These are phyloP conservation scores for Ophiostoma australiae DNA, from an alignment of 2,329 filamentous ascomycete genomes.

Conservation along the genomic window DNA sequence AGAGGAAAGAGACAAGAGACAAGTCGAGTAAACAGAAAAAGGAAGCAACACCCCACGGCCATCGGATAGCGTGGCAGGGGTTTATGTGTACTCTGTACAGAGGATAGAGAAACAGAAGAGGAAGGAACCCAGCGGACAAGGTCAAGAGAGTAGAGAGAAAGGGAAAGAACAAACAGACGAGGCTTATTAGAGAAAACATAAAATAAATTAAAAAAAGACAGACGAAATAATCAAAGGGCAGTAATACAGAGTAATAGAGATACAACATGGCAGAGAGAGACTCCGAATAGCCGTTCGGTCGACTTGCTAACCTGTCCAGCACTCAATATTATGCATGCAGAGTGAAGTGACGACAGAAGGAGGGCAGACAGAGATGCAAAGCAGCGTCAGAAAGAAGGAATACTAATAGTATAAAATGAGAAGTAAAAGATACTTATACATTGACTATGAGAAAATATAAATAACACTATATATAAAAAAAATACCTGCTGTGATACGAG, in stretches of 20 bases:
- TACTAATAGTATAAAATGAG: not conserved
- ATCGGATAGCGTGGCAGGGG: slow-evolving; percentile 9
- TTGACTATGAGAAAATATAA: not conserved
- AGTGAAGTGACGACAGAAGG: not conserved
- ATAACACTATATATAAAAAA: not conserved
- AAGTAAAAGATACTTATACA: not conserved
- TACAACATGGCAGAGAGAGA: not conserved
- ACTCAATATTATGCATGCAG: not conserved
- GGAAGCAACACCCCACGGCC: slow-evolving; percentile 1
- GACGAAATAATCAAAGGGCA: no score
- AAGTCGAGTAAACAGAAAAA: slow-evolving; percentile 7
- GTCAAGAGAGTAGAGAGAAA: not conserved
- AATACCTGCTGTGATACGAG: not conserved
- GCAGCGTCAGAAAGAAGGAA: not conserved
- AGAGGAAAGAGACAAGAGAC: not conserved
- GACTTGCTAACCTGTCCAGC: not conserved
- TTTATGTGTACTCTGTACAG: not conserved
- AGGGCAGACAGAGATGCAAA: not conserved
- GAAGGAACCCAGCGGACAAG: no score
- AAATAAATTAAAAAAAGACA: not conserved
- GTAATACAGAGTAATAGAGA: not conserved
- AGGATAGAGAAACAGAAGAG: not conserved
- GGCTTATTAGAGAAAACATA: not conserved
- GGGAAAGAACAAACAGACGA: not conserved
- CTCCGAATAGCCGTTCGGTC: not conserved